Evolutionary conservation across 345 rosid genomes (phyloP).

Genomic region (Garcia nutans): DNA sequence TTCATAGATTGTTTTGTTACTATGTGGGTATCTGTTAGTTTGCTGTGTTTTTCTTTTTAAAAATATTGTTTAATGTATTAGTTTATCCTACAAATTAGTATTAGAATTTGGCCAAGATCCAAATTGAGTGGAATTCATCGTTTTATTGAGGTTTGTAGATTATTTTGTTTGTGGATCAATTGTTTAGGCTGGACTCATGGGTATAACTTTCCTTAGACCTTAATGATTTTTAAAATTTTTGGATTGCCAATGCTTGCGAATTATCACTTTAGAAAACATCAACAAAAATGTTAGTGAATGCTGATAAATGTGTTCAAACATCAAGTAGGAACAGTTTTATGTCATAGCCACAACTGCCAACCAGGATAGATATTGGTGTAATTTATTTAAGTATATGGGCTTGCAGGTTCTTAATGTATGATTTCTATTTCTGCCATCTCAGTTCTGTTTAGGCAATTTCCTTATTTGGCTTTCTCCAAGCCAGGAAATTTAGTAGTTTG

Average conservation of each 20-base stretch:
- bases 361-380: neutral
- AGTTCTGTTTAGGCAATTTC: neutral
- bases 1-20: neutral
- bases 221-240: neutral
- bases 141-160: neutral
- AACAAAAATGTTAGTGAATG: neutral
- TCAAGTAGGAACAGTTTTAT: neutral
- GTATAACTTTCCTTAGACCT: neutral
- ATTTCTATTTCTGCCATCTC: neutral
- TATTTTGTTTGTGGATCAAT: neutral
- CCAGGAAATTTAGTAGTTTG: neutral
- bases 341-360: neutral
- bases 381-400: neutral
- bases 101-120: neutral
- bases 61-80: too few species aligned
- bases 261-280: neutral
- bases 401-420: neutral
- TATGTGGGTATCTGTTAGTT: constrained; percentile 4
- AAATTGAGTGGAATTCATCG: neutral
- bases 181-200: neutral
- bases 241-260: neutral
- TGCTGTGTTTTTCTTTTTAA: neutral
- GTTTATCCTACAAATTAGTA: neutral
- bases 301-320: neutral
- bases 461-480: neutral